Percentiles rank a stretch among this genome's conserved stretches.
Evolutionary conservation across 495 filamentous ascomycete species (phyloP).

Genomic region (Xylaria longipes): DNA sequence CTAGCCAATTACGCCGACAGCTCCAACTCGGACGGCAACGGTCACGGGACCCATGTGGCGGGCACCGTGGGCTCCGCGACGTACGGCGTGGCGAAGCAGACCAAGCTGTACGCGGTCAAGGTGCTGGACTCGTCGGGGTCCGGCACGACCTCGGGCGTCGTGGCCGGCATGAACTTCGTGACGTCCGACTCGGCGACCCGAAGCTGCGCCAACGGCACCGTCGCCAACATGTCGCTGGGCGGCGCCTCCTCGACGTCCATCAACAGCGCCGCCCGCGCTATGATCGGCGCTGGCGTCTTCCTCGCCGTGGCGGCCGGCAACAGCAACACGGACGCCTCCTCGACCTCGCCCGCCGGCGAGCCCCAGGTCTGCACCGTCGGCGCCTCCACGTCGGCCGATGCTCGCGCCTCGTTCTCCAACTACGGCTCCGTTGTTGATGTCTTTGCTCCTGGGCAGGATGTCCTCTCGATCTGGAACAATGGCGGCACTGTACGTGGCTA

Average conservation of each 20-base stretch:
- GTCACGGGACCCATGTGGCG: conserved; percentile 58
- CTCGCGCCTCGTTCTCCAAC: conserved; percentile 66
- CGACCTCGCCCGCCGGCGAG: conserved; percentile 63
- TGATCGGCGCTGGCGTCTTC: conserved; percentile 59
- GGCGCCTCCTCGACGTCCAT: conserved; percentile 59
- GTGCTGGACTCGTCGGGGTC: conserved; percentile 56
- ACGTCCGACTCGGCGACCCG: conserved; percentile 38
- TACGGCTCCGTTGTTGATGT: conserved; percentile 67
- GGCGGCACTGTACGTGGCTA: conserved; percentile 49
- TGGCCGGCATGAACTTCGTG: conserved; percentile 58
- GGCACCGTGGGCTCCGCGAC: conserved; percentile 57
- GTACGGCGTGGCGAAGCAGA: conserved; percentile 57
- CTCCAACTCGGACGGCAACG: conserved; percentile 56
- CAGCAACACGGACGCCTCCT: conserved; percentile 51
- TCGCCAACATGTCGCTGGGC: conserved; percentile 63
- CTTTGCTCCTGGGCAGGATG: conserved; percentile 63
- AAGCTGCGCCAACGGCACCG: conserved; percentile 27
- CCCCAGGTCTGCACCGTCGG: conserved; percentile 66
- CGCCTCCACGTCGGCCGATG: conserved; percentile 54
- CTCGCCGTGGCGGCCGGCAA: conserved; percentile 65
- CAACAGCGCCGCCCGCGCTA: conserved; percentile 58
- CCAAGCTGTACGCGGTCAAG: conserved; percentile 56
- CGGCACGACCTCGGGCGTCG: conserved; percentile 55
- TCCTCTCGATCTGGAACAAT: conserved; percentile 65
- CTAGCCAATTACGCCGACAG: conserved; percentile 51